phyloP scores from a whole-genome alignment of 2,329 filamentous ascomycete species.

The Neurospora crassa region DNA sequence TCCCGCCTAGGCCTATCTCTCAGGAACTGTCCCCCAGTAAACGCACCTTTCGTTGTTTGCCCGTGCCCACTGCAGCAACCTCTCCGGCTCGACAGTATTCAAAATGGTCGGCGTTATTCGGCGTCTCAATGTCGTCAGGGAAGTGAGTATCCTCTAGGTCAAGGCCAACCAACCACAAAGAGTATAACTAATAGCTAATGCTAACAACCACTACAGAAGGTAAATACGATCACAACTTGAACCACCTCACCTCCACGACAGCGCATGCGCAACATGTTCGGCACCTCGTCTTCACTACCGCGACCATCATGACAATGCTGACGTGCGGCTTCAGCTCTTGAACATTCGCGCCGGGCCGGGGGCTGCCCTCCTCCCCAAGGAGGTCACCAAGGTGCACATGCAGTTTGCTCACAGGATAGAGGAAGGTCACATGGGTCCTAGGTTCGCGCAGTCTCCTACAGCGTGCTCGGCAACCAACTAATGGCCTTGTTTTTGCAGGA shows the following conservation, averaged over 20 bases:
- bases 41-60: neutral
- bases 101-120: conserved; percentile 41
- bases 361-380: conserved; percentile 67
- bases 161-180: neutral
- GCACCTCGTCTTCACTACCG: conserved; percentile 1
- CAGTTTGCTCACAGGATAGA: conserved; percentile 55
- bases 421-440: conserved; percentile 62
- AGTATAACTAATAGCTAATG: neutral
- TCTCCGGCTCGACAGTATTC: conserved; percentile 6
- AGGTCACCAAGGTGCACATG: conserved; percentile 66
- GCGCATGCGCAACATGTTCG: neutral
- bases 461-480: neutral
- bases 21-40: neutral
- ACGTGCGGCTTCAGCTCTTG: conserved; percentile 9
- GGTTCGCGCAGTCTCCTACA: conserved; percentile 38
- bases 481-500: conserved; percentile 42
- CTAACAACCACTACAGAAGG: conserved; percentile 30
- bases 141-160: conserved; percentile 41
- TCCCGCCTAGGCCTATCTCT: neutral
- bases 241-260: conserved; percentile 9
- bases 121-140: conserved; percentile 65
- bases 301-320: neutral
- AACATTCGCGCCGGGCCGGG: conserved; percentile 53
- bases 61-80: neutral
- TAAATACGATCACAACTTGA: conserved; percentile 20